phyloP scores from a whole-genome alignment of 2,329 filamentous ascomycete species.

The Venturia asperata region DNA sequence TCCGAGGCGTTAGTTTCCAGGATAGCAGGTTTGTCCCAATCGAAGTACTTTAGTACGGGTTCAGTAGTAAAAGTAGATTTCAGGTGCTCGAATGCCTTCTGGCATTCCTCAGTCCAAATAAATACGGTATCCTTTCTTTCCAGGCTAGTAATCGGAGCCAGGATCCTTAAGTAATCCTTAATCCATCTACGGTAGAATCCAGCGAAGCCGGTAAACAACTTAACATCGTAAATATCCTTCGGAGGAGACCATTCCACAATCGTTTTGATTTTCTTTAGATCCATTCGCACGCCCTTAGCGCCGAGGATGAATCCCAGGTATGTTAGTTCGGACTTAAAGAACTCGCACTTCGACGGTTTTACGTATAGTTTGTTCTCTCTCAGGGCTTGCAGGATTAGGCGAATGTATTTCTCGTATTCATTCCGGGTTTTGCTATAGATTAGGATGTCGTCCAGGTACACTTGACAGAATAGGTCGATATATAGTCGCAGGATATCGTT shows the following conservation, averaged over 20 bases:
- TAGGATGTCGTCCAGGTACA: too few relatives aligned
- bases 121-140: constrained; percentile 6
- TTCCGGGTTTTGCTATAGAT: too few relatives aligned
- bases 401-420: too few relatives aligned
- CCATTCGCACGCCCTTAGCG: constrained; percentile 25
- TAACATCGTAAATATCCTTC: constrained; percentile 21
- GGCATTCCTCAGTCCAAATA: background rate
- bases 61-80: constrained; percentile 23
- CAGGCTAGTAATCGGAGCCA: constrained; percentile 21
- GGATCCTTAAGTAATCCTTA: constrained; percentile 22
- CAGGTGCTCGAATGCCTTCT: constrained; percentile 16
- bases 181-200: constrained; percentile 30
- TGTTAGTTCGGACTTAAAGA: constrained; percentile 25
- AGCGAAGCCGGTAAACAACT: constrained; percentile 27
- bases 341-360: too few relatives aligned
- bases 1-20: constrained; percentile 26
- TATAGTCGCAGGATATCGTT: too few relatives aligned
- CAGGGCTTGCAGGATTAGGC: too few relatives aligned
- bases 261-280: constrained; percentile 20
- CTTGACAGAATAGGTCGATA: too few relatives aligned
- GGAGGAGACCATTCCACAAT: too few relatives aligned
- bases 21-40: too few relatives aligned
- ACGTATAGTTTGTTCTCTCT: too few relatives aligned
- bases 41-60: constrained; percentile 22
- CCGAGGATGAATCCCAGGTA: constrained; percentile 26